A percentile compares a stretch with the other conserved stretches of the same genome.
Evolutionary conservation across 2,329 filamentous ascomycete species (phyloP).

Genomic region (Xylariaceae sp.): DNA sequence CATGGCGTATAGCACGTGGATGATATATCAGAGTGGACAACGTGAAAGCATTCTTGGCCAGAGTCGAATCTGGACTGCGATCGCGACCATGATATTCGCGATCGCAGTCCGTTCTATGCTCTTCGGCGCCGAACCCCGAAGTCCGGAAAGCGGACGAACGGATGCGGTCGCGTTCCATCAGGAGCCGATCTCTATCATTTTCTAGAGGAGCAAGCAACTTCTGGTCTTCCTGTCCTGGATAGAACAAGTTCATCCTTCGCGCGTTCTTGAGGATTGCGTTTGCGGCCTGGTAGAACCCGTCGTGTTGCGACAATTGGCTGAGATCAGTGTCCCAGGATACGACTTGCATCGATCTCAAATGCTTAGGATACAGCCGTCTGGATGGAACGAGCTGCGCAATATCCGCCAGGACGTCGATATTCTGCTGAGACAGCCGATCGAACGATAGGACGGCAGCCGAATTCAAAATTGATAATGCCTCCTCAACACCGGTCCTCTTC

Average conservation of each 20-base stretch:
- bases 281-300: constrained; percentile 1
- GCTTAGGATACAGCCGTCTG: constrained; percentile 6
- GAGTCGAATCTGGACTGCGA: constrained; percentile 2
- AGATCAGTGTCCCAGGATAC: constrained; percentile 1
- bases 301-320: constrained; percentile 4
- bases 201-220: background rate
- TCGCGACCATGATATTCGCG: constrained; percentile 3
- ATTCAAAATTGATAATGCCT: constrained; percentile 45
- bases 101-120: constrained; percentile 6
- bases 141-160: constrained; percentile 8
- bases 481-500: constrained; percentile 53
- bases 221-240: constrained; percentile 4
- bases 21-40: constrained; percentile 9
- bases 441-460: constrained; percentile 31
- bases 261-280: background rate
- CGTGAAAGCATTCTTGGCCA: constrained; percentile 1
- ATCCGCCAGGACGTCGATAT: background rate
- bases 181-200: background rate
- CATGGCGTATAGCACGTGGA: constrained; percentile 2
- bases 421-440: background rate
- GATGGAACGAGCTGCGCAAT: background rate
- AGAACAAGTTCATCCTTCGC: constrained; percentile 1
- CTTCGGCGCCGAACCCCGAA: constrained; percentile 12
- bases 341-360: constrained; percentile 4
- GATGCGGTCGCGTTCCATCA: constrained; percentile 8